A percentile compares a stretch with the other conserved stretches of the same genome.
Conservation (phyloP, 257 asterid species). For the Plantago ovata region DNA sequence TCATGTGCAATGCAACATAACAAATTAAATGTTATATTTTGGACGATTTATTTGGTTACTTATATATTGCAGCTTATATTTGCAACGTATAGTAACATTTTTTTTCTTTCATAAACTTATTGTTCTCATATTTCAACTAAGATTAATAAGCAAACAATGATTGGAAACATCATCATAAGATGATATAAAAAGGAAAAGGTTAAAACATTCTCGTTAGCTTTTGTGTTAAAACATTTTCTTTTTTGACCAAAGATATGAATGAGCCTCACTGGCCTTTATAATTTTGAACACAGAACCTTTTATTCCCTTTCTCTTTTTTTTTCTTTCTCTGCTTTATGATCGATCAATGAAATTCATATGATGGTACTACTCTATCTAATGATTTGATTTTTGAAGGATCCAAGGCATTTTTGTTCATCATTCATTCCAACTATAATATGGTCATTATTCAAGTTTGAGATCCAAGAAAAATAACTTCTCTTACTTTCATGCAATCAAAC, state of each 20-base stretch:
- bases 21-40: too few relatives aligned
- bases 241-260: neutral
- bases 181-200: neutral
- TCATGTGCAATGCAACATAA: too few relatives aligned
- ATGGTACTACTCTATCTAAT: too few relatives aligned
- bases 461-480: neutral
- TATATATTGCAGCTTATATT: too few relatives aligned
- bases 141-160: neutral
- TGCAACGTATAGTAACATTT: too few relatives aligned
- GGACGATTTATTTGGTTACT: too few relatives aligned
- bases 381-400: conserved; percentile 4
- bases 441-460: neutral
- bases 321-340: neutral
- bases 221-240: too few relatives aligned
- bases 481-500: neutral
- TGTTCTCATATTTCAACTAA: too few relatives aligned
- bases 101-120: too few relatives aligned
- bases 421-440: conserved; percentile 3
- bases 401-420: neutral
- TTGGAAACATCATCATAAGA: neutral
- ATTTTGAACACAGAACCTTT: neutral
- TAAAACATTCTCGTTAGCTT: conserved; percentile 1
- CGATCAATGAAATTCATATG: too few relatives aligned
- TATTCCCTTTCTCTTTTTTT: neutral
- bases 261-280: neutral